A percentile compares a stretch with the other conserved stretches of the same genome.
Conservation (phyloP, 352 stramenopile genomes). For the Globisporangium alternatum region DNA sequence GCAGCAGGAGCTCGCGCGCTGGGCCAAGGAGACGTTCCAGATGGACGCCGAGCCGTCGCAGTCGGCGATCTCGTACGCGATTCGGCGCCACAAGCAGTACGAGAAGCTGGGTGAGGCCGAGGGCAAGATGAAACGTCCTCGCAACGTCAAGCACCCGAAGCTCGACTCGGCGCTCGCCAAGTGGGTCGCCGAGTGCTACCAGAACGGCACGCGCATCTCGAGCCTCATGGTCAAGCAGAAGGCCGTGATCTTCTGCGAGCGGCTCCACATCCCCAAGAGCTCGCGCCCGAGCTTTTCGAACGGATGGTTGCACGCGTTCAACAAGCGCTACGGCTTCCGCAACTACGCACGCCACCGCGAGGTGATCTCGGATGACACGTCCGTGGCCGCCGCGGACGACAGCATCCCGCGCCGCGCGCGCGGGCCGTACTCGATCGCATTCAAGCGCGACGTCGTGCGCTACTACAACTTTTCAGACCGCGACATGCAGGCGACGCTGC, state of each 20-base stretch:
- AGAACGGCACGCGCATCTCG: conserved; percentile 16
- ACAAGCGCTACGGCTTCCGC: conserved; percentile 22
- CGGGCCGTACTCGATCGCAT: conserved; percentile 18
- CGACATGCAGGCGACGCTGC: conserved; percentile 16
- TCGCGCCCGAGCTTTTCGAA: conserved; percentile 18
- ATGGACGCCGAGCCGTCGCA: conserved; percentile 21
- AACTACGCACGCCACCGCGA: conserved; percentile 21
- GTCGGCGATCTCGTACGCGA: conserved; percentile 22
- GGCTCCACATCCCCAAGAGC: conserved; percentile 12
- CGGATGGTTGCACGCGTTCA: conserved; percentile 20
- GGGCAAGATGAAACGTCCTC: conserved; percentile 17
- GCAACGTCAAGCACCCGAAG: conserved; percentile 19
- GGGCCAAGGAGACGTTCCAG: conserved; percentile 18
- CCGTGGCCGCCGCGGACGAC: conserved; percentile 9
- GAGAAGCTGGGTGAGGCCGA: conserved; percentile 14
- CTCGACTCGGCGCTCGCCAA: conserved; percentile 19
- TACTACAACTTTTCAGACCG: conserved; percentile 14
- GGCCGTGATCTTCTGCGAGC: conserved; percentile 15
- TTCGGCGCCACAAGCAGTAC: conserved; percentile 19
- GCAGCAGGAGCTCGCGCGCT: conserved; percentile 21
- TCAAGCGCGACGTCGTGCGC: conserved; percentile 21
- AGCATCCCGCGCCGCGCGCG: conserved; percentile 11
- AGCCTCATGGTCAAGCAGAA: conserved; percentile 22
- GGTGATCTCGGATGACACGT: conserved; percentile 16
- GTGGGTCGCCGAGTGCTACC: conserved; percentile 16